Conservation (phyloP, 192 early-diverging fungal genomes). For the Backusella mclennaniae region DNA sequence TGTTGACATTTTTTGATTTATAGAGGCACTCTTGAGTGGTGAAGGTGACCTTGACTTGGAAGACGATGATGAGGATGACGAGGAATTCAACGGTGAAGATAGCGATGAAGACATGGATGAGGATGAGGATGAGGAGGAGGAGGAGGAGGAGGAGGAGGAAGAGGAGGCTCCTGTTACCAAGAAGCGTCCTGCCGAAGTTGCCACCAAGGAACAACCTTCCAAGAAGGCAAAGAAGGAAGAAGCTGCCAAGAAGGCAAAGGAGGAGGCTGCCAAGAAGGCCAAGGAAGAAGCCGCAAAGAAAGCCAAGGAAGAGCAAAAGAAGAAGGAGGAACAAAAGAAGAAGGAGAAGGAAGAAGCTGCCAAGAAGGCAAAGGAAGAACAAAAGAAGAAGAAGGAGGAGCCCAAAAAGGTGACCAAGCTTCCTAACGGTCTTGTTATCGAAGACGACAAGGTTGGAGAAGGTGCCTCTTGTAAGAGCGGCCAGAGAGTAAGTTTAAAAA, state of each 20-base stretch:
- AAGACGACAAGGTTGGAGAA: conserved; percentile 61
- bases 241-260: conserved; percentile 7
- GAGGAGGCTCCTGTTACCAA: conserved; percentile 27
- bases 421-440: conserved; percentile 78
- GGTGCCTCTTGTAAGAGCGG: conserved; percentile 47
- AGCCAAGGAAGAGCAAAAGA: conserved; percentile 21
- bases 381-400: conserved; percentile 27
- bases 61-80: conserved; percentile 25
- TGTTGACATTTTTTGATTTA: neutral
- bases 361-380: conserved; percentile 11
- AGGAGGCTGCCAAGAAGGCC: conserved; percentile 13
- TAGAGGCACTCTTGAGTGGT: neutral
- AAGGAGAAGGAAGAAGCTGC: too few relatives aligned
- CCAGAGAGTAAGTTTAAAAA: conserved; percentile 43
- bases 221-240: conserved; percentile 28
- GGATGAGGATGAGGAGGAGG: conserved; percentile 40
- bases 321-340: conserved; percentile 22
- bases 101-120: conserved; percentile 30
- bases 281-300: neutral
- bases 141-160: conserved; percentile 18
- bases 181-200: conserved; percentile 35
- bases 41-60: conserved; percentile 24
- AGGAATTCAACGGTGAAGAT: neutral
- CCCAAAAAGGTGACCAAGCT: conserved; percentile 52
- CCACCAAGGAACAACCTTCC: conserved; percentile 9